Evolutionary conservation across 2,329 filamentous ascomycete species (phyloP), one percentile per base, ranked within the genome.

Genomic region (Penicillium corylophilum): DNA sequence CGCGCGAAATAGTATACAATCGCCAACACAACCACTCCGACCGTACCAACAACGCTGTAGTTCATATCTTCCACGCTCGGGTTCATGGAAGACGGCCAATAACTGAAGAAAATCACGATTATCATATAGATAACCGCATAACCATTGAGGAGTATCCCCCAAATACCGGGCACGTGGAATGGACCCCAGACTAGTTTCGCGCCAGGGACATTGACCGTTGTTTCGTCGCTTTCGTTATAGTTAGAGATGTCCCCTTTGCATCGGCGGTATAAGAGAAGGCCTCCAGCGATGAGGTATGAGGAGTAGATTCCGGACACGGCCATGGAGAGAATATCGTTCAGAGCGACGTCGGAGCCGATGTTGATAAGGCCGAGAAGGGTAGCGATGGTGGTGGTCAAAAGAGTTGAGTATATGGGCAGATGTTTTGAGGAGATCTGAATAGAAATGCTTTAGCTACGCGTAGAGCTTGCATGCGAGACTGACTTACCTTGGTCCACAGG

Each of bases 21-120:
- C 1, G 70, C 68, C 43, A 77, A 66, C n/a, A 71, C 35, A 51
- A 74, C 64, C 13, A 68, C 65, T 7, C 67, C 67, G 31, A 59
- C 61, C 29, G 75, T 76, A 38, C 77, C 71, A 26, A 77, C 63
- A 23, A 69, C 57, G 15, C 73, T 74, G 71, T 75, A 82, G 62
- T 82, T 82, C 69, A 80, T 79, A 4, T 69, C 70, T 10, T 54
- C 55, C 1, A 65, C 62, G 1, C 65, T 70, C 1, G 77, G 71
- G 2, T 68, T 56, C 20, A 71, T 67, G 0, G 56, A 50, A 2
- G 68, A 58, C 1, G 79, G 79, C 62, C 78, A 80, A 53, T 76
- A 78, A 31, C 70, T 67, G 58, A 80, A 78, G 49, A 79, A 67
- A 51, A 77, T 72, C 8, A 77, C 65, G 16, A 76, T 67, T 3